phyloP scores from a whole-genome alignment of 495 filamentous ascomycete species.

The Hypoxylon lenormandii region DNA sequence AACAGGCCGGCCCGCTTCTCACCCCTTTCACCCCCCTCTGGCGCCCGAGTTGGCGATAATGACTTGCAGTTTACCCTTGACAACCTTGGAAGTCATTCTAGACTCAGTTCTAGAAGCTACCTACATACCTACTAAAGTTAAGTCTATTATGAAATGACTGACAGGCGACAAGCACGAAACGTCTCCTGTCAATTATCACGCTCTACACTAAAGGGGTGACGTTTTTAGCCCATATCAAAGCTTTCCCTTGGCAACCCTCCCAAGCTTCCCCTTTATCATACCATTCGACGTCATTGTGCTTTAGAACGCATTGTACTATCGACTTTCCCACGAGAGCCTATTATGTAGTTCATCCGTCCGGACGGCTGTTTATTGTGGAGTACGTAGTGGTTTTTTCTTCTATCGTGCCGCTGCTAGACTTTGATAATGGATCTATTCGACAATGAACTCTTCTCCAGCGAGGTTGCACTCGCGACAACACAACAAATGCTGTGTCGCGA shows the following conservation, averaged over 20 bases:
- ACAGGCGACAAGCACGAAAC: constrained; percentile 20
- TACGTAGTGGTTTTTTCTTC: background rate
- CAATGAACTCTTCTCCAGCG: constrained; percentile 1
- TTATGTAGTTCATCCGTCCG: constrained; percentile 18
- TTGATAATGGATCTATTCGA: constrained; percentile 17
- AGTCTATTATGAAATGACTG: constrained; percentile 27
- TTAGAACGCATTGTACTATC: constrained; percentile 29
- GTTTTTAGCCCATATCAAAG: constrained; percentile 18
- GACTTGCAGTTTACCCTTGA: constrained; percentile 21
- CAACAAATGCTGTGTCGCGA: constrained; percentile 11
- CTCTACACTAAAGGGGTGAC: constrained; percentile 17
- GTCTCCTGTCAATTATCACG: constrained; percentile 29
- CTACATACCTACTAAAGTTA: background rate
- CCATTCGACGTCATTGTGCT: constrained; percentile 47
- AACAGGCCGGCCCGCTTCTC: constrained; percentile 4
- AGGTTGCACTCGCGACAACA: constrained; percentile 9
- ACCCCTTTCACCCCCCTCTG: background rate
- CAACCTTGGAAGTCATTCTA: constrained; percentile 22
- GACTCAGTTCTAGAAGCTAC: too few species aligned
- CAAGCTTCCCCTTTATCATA: constrained; percentile 40
- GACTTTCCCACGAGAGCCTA: constrained; percentile 26
- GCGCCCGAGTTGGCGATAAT: constrained; percentile 20
- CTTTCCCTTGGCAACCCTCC: constrained; percentile 35
- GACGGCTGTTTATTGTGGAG: constrained; percentile 17
- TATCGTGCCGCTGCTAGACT: constrained; percentile 6